Evolutionary conservation across 2,329 filamentous ascomycete genomes (phyloP), one percentile per base, ranked within the genome.

Genomic region (Talaromyces albobiverticillius): DNA sequence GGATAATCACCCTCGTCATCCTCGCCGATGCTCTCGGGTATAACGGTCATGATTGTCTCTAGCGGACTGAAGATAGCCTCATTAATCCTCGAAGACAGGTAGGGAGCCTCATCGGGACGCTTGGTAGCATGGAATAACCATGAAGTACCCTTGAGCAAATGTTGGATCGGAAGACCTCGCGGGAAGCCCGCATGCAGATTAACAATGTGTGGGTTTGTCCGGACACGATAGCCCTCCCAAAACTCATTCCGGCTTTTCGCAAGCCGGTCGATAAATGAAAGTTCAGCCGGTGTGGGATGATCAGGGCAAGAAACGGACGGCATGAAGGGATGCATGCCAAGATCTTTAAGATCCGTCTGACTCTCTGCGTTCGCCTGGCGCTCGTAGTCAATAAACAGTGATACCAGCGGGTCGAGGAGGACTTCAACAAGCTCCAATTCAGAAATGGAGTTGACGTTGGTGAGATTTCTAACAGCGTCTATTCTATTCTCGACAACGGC

Each of bases 121-220:
- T 40, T 32, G 11, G 57, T 29, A 14, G 42, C 51, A 4, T 49
- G 46, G 10, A 34, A 29, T 9, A 53, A 23, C 59, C 54, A 60
- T 31, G 26, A n/a, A 13, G 42, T 22, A 20, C 26, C 46, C 3
- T 54, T 52, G 6, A 59, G 10, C 14, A 60, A 50, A 16, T 45
- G 26, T 31, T 60, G 59, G 11, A 57, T 46, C 11, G 59, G 54
- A 45, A 60, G 36, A 3, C 59, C 59, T 40, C 50, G 57, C 20
- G 59, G 59, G 43, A 51, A 59, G 2, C 54, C 54, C 4, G 18
- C 14, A 7, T 22, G 36, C 31, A 59, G 40, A 10, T 29, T 16
- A 6, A 50, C 23, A 23, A 54, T 22, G 26, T 42, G 20, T n/a
- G 59, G 55, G 10, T 55, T 46, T 18, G 38, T 38, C 26, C 50